A percentile compares a stretch with the other conserved stretches of the same genome.
These are phyloP conservation scores for Maudiozyma pseudohumilis DNA, from an alignment of 805 yeast species.

Conservation along the genomic window DNA sequence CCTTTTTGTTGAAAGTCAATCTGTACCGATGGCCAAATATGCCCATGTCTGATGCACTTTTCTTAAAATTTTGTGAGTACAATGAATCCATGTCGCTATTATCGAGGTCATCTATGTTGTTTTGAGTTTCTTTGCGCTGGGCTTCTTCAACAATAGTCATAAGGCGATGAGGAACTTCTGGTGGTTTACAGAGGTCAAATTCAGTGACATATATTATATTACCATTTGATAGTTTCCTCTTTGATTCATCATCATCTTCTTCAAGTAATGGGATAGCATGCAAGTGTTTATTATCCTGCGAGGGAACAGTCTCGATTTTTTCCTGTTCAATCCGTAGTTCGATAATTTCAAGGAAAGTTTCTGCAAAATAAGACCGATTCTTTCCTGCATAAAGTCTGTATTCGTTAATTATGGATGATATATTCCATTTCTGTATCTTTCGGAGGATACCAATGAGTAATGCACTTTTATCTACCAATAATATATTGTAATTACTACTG, in stretches of 20 bases:
- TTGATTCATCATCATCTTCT: neutral
- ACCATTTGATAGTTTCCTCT: conserved; percentile 8
- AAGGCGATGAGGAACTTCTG: conserved; percentile 22
- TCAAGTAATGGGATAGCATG: neutral
- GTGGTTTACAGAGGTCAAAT: conserved; percentile 20
- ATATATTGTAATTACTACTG: conserved; percentile 49
- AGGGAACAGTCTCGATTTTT: neutral
- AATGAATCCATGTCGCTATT: conserved; percentile 4
- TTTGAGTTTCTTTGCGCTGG: conserved; percentile 6
- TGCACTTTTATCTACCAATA: conserved; percentile 71
- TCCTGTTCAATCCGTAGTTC: conserved; percentile 32
- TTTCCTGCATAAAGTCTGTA: conserved; percentile 69
- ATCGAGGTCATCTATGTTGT: conserved; percentile 4
- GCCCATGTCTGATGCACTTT: conserved; percentile 21
- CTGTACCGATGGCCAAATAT: conserved; percentile 27
- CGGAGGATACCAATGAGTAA: conserved; percentile 74
- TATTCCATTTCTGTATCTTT: conserved; percentile 80
- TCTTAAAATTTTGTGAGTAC: conserved; percentile 1
- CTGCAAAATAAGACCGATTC: conserved; percentile 68
- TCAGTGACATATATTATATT: conserved; percentile 18
- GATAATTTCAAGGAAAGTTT: conserved; percentile 69
- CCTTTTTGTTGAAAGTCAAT: conserved; percentile 25
- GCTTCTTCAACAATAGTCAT: conserved; percentile 19
- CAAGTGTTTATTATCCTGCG: neutral
- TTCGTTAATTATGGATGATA: conserved; percentile 74